Evolutionary conservation across 2,329 filamentous ascomycete species (phyloP).

Genomic region (Fusarium heterosporum): DNA sequence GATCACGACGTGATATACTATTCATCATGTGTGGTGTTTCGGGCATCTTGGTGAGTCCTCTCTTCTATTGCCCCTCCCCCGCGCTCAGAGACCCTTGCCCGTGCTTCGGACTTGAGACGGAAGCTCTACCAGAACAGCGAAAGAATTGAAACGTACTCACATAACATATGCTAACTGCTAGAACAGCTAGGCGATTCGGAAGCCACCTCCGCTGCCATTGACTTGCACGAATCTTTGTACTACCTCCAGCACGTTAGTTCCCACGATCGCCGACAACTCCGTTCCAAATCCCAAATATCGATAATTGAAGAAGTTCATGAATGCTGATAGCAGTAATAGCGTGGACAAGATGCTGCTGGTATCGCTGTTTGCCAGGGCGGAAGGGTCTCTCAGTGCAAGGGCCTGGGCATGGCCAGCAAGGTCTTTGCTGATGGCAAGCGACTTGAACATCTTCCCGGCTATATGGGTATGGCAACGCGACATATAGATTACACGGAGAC

Average conservation of each 20-base stretch:
- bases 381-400: conserved; percentile 89
- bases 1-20: conserved; percentile 20
- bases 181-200: conserved; percentile 51
- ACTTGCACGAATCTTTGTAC: conserved; percentile 78
- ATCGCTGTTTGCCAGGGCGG: conserved; percentile 84
- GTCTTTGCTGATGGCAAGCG: conserved; percentile 86
- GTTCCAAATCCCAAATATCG: conserved; percentile 25
- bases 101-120: conserved; percentile 31
- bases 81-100: conserved; percentile 33
- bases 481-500: conserved; percentile 7
- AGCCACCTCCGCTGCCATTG: conserved; percentile 64
- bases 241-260: conserved; percentile 67
- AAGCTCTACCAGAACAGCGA: conserved; percentile 25
- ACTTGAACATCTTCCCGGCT: conserved; percentile 71
- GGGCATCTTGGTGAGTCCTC: conserved; percentile 35
- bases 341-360: conserved; percentile 89
- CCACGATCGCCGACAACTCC: neutral
- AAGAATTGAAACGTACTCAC: neutral
- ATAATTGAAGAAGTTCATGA: neutral
- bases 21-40: conserved; percentile 41
- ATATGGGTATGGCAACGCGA: conserved; percentile 69
- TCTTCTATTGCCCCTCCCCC: conserved; percentile 32
- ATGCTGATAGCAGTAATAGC: conserved; percentile 58
- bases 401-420: conserved; percentile 77
- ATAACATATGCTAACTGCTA: conserved; percentile 14